These are phyloP conservation scores for Aphanomyces astaci DNA, from an alignment of 352 stramenopile genomes.

Conservation along the genomic window DNA sequence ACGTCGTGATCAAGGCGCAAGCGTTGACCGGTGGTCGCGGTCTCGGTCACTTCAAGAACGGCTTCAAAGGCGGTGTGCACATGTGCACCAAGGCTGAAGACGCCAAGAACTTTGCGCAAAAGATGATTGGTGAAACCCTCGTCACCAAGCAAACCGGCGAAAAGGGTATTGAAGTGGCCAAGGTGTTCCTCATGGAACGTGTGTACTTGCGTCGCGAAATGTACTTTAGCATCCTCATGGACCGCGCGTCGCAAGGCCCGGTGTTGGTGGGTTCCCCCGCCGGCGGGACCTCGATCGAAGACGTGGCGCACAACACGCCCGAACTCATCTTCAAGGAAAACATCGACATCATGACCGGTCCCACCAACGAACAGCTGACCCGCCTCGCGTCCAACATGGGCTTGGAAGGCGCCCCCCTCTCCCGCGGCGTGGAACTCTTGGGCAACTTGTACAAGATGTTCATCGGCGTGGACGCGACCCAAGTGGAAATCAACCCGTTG, in stretches of 20 bases:
- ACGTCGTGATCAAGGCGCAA: slow-evolving; percentile 96
- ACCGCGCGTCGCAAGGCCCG: slow-evolving; percentile 91
- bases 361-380: slow-evolving; percentile 73
- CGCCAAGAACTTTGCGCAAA: slow-evolving; percentile 70
- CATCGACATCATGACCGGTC: slow-evolving; percentile 91
- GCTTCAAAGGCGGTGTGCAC: slow-evolving; percentile 97
- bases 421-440: slow-evolving; percentile 58
- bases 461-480: slow-evolving; percentile 92
- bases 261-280: slow-evolving; percentile 93
- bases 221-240: slow-evolving; percentile 98
- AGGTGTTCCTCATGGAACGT: slow-evolving; percentile 89
- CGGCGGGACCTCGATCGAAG: slow-evolving; percentile 95
- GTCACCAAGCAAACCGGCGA: slow-evolving; percentile 93
- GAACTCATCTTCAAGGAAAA: slow-evolving; percentile 91
- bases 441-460: slow-evolving; percentile 96
- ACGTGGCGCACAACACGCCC: slow-evolving; percentile 90
- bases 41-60: slow-evolving; percentile 94
- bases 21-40: slow-evolving; percentile 94
- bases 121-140: slow-evolving; percentile 92
- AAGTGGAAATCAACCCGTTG: slow-evolving; percentile 98
- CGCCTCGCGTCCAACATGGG: slow-evolving; percentile 69
- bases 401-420: slow-evolving; percentile 38
- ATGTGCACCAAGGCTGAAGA: slow-evolving; percentile 88
- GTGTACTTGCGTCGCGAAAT: slow-evolving; percentile 94
- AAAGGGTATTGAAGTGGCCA: slow-evolving; percentile 83